Percentiles rank a stretch among this genome's conserved stretches.
Conservation (phyloP, 495 filamentous ascomycete species). For the Neurospora tetraspora region DNA sequence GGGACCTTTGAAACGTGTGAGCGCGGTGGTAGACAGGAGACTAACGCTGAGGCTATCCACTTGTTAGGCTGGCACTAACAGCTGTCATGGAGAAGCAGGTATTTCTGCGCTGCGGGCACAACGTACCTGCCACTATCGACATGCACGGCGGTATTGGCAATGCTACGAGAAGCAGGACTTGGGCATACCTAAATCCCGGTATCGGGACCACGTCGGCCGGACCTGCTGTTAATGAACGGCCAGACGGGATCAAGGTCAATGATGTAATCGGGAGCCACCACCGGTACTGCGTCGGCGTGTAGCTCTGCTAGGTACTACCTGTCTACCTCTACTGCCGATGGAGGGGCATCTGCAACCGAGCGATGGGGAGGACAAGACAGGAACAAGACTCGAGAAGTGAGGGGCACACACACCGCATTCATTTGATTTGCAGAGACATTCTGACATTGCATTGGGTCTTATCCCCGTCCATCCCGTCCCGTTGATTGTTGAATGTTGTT, state of each 20-base stretch:
- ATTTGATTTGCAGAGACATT: not conserved
- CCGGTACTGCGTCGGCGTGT: not conserved
- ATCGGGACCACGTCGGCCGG: not conserved
- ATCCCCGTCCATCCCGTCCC: not conserved
- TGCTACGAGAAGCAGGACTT: not conserved
- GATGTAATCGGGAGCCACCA: not conserved
- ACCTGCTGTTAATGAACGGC: not conserved
- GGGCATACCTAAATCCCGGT: not conserved
- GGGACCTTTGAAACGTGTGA: not conserved
- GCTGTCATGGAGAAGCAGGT: not conserved
- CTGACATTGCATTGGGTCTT: not conserved
- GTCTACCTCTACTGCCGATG: not conserved
- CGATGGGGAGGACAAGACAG: not conserved
- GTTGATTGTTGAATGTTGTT: not conserved
- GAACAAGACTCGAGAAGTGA: not conserved
- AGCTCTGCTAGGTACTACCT: not conserved
- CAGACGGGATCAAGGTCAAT: not conserved
- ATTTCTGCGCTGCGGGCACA: not conserved
- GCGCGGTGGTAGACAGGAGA: not conserved
- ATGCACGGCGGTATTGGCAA: not conserved
- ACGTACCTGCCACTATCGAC: not conserved
- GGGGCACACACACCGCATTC: not conserved
- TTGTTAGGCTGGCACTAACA: conserved; percentile 1
- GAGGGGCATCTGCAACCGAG: not conserved
- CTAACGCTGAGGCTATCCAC: not conserved